Conservation (phyloP, 2,329 filamentous ascomycete species). For the Didymella lethalis region DNA sequence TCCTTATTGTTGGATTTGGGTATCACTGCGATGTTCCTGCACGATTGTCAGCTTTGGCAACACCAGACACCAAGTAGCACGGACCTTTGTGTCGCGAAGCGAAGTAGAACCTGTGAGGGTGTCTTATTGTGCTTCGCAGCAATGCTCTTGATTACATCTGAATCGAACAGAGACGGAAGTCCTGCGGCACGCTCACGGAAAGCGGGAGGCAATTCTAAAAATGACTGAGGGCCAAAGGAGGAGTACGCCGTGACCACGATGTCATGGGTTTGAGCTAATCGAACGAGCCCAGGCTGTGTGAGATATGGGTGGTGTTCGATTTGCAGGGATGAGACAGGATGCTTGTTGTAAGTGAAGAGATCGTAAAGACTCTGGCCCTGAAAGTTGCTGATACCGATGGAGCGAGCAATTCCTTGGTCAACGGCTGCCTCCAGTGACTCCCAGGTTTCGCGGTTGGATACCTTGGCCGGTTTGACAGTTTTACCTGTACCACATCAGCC, state of each 20-base stretch:
- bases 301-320: not conserved
- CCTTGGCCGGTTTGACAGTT: not conserved
- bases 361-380: not conserved
- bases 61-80: not conserved
- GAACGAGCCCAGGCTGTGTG: not conserved
- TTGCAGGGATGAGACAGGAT: not conserved
- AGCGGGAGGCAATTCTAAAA: not conserved
- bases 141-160: not conserved
- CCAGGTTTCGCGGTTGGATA: not conserved
- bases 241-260: not conserved
- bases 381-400: not conserved
- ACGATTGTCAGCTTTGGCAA: no score
- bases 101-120: not conserved
- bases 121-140: not conserved
- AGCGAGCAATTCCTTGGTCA: not conserved
- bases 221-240: not conserved
- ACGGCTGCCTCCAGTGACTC: not conserved
- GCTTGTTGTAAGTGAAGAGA: not conserved
- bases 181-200: not conserved
- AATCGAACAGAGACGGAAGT: not conserved
- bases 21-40: no score
- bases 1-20: no score
- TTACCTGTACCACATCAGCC: not conserved
- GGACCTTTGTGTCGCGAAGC: not conserved
- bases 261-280: not conserved